These are phyloP conservation scores for Coniochaeta ligniaria DNA, from an alignment of 2,329 filamentous ascomycete species.

Conservation along the genomic window DNA sequence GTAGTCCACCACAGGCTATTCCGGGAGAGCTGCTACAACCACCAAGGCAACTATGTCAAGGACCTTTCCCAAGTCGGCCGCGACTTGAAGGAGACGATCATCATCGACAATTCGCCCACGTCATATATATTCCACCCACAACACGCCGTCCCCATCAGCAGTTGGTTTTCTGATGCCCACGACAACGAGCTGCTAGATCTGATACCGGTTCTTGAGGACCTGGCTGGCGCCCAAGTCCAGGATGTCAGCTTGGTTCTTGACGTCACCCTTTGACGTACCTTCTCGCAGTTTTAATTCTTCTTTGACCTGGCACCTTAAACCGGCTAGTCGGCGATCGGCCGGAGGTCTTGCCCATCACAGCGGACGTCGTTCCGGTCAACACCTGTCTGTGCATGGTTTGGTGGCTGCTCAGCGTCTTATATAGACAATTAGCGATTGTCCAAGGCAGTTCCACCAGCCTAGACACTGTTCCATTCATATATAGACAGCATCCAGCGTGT, in stretches of 20 bases:
- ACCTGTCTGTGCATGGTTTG: neutral
- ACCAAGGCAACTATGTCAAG: slow-evolving; percentile 99
- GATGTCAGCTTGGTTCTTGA: slow-evolving; percentile 98
- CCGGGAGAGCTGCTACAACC: slow-evolving; percentile 98
- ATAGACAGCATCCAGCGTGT: neutral
- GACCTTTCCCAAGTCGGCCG: slow-evolving; percentile 95
- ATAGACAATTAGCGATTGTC: neutral
- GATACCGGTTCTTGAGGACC: slow-evolving; percentile 95
- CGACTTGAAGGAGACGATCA: slow-evolving; percentile 94
- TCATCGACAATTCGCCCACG: slow-evolving; percentile 98
- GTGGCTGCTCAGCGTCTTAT: neutral
- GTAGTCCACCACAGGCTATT: slow-evolving; percentile 95
- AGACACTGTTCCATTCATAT: neutral
- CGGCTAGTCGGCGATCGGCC: neutral
- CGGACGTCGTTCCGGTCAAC: neutral
- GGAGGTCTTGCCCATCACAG: neutral
- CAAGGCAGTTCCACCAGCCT: neutral
- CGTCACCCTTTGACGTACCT: slow-evolving; percentile 58
- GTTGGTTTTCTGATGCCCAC: slow-evolving; percentile 99
- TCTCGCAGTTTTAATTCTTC: slow-evolving; percentile 6
- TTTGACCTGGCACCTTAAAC: neutral
- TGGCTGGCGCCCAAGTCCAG: slow-evolving; percentile 79
- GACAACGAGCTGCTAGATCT: slow-evolving; percentile 97
- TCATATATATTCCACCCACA: slow-evolving; percentile 99
- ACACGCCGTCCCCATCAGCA: slow-evolving; percentile 97